These are phyloP conservation scores for Lecanicillium sp. DNA, from an alignment of 2,329 filamentous ascomycete species.

Conservation along the genomic window DNA sequence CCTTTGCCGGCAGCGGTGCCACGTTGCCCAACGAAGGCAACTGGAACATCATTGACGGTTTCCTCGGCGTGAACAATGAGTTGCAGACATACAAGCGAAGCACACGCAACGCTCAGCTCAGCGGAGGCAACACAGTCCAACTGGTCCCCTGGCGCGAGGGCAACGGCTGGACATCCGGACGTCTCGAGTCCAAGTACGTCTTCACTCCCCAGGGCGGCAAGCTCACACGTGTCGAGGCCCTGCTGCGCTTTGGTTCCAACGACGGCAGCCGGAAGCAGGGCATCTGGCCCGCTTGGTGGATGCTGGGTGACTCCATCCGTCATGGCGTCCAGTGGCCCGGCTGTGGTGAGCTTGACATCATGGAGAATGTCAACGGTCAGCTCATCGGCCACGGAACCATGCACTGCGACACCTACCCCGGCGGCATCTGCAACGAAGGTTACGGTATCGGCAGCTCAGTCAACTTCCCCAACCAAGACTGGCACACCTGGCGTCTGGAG, in stretches of 20 bases:
- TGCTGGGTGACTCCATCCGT: conserved; percentile 41
- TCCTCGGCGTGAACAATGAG: conserved; percentile 42
- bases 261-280: conserved; percentile 36
- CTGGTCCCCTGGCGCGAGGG: conserved; percentile 36
- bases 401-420: conserved; percentile 38
- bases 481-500: conserved; percentile 41
- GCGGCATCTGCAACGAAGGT: conserved; percentile 44
- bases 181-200: conserved; percentile 40
- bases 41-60: conserved; percentile 33
- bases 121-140: conserved; percentile 40
- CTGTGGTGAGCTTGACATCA: conserved; percentile 49
- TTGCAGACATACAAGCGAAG: conserved; percentile 39
- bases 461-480: conserved; percentile 29
- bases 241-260: conserved; percentile 38
- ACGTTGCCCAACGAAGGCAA: conserved; percentile 21
- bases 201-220: conserved; percentile 38
- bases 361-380: conserved; percentile 46
- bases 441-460: conserved; percentile 29
- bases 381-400: conserved; percentile 38
- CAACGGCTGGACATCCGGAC: conserved; percentile 43
- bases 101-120: conserved; percentile 40
- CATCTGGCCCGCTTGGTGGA: conserved; percentile 52
- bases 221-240: conserved; percentile 36
- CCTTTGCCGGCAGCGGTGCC: conserved; percentile 30
- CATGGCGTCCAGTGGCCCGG: conserved; percentile 40